Evolutionary conservation across 2,329 filamentous ascomycete genomes (phyloP), one percentile per base, ranked within the genome.

Genomic region (Xylaria sp.): DNA sequence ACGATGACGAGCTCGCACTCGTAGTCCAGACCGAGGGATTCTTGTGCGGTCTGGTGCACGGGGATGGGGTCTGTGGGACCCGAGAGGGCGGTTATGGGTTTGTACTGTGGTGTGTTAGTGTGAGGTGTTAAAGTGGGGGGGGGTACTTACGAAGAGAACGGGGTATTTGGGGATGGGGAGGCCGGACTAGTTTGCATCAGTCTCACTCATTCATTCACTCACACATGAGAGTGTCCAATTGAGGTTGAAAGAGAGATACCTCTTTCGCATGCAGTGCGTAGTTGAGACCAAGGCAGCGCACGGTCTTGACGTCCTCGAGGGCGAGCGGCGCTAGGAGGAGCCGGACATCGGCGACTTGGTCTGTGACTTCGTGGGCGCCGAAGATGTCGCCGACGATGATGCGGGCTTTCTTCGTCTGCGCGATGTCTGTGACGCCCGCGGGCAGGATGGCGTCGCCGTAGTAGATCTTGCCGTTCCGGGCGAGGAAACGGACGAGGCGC

Each of bases 1-100:
- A 92, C 78, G 44, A 85, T 79, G 11, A 91, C 87, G 5, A 93
- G 80, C 75, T 93, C 90, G 71, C 88, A 90, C 75, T 93, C 90
- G 73, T 92, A 92, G 74, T 92, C 90, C 16, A 91, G 75, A 0
- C 86, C 85, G n/a, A 77, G 76, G 52, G 78, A 79, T 62, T 86
- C 79, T 73, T 91, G 89, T 0, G 87, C 88, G 61, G 89, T 76
- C 2, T 74, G 68, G 19, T 85, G 83, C 42, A 93, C 78, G 1
- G 87, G 87, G 55, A 91, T 87, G 1, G 85, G 77, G 66, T 89
- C 85, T 2, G 73, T 77, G 0, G 88, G 88, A 1, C 87, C 88
- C 0, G 81, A 72, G 23, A 91, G 78, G 0, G 88, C 77, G 1
- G 88, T 89, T 5, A 79, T 71, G 3, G 89, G 88, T 73, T 91